phyloP scores from a whole-genome alignment of 306 rosid species.

The Glycine latifolia region DNA sequence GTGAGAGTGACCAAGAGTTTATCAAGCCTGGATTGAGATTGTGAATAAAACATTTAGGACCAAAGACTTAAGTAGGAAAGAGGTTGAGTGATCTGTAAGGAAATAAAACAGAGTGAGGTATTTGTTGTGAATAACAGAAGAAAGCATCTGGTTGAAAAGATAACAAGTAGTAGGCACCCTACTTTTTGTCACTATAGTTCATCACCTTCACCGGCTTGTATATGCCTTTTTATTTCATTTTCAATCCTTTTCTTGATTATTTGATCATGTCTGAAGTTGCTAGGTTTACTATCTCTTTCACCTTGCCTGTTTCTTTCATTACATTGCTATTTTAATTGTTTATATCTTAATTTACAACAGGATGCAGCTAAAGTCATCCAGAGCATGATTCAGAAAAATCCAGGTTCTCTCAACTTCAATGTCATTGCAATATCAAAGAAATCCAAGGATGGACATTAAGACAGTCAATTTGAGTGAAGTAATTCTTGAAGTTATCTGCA shows the following conservation, averaged over 20 bases:
- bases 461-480: constrained; percentile 20
- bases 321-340: constrained; percentile 2
- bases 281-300: neutral
- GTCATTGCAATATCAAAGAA: constrained; percentile 89
- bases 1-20: neutral
- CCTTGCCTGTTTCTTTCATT: neutral
- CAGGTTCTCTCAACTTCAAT: constrained; percentile 79
- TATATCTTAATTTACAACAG: constrained; percentile 47
- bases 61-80: neutral
- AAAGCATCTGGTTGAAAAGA: neutral
- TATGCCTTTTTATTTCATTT: constrained; percentile 14
- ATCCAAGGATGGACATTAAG: constrained; percentile 34
- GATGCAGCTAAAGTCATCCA: constrained; percentile 81
- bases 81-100: neutral
- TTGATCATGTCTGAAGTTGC: neutral
- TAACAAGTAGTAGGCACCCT: neutral
- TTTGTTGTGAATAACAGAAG: neutral
- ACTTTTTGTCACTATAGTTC: neutral
- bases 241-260: constrained; percentile 4
- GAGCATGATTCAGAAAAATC: constrained; percentile 75
- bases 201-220: constrained; percentile 10
- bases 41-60: too few species aligned
- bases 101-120: neutral
- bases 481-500: constrained; percentile 4
- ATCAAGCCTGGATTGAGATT: neutral